Percentiles rank a stretch among this genome's conserved stretches.
Conservation (phyloP, 768 basidiomycete genomes). For the Boletales sp. region DNA sequence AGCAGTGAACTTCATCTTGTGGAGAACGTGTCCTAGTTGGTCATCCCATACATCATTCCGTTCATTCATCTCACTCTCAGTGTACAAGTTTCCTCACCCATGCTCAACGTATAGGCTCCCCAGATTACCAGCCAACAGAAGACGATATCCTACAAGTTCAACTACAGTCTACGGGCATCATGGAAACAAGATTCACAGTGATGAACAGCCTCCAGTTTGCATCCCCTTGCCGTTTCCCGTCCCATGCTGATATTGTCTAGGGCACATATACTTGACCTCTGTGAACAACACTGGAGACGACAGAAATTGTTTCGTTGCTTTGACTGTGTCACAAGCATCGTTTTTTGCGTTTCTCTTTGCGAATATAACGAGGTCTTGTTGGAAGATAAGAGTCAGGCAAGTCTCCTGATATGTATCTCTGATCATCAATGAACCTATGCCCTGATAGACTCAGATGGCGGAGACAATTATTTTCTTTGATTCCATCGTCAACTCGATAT, state of each 20-base stretch:
- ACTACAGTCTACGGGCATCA: conserved; percentile 86
- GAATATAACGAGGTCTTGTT: conserved; percentile 74
- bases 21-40: conserved; percentile 87
- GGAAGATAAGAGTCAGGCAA: conserved; percentile 44
- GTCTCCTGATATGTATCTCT: not conserved
- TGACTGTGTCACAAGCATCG: conserved; percentile 73
- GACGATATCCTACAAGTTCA: conserved; percentile 84
- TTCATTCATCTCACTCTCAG: not conserved
- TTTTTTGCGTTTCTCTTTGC: conserved; percentile 71
- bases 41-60: not conserved
- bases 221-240: fast-evolving
- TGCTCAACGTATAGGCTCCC: conserved; percentile 75
- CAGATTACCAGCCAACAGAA: conserved; percentile 81
- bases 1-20: conserved; percentile 84
- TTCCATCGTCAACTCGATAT: conserved; percentile 73
- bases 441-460: conserved; percentile 62
- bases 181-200: conserved; percentile 77
- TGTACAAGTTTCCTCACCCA: conserved; percentile 82
- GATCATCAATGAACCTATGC: not conserved
- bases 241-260: conserved; percentile 15
- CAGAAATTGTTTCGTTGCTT: conserved; percentile 84
- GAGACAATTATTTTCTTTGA: conserved; percentile 76
- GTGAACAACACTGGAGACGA: conserved; percentile 75
- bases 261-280: conserved; percentile 76
- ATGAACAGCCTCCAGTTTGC: conserved; percentile 52